These are phyloP conservation scores for Cystobasidiaceae sp. DNA, from an alignment of 1,284 basidiomycete species.

Conservation along the genomic window DNA sequence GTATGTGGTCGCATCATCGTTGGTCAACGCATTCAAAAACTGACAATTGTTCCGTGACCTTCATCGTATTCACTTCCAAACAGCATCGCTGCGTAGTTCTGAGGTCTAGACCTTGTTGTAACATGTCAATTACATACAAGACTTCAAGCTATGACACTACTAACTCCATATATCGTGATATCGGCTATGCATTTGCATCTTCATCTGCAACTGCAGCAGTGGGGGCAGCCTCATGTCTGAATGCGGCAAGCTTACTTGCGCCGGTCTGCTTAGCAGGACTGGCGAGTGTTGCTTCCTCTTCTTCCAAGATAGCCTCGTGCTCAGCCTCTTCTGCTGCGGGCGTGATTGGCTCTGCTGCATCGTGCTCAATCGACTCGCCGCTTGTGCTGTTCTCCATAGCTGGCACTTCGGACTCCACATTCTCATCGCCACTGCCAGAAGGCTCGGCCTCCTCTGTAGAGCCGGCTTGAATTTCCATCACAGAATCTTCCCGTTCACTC, in stretches of 20 bases:
- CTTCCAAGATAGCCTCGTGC: neutral
- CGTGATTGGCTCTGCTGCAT: constrained; percentile 1
- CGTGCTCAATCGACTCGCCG: neutral
- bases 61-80: neutral
- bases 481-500: neutral
- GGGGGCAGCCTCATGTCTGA: neutral
- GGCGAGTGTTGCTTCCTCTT: neutral
- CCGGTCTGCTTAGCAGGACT: neutral
- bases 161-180: neutral
- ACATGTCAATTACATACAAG: neutral
- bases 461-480: neutral
- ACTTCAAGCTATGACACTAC: neutral
- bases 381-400: neutral
- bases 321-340: constrained; percentile 1
- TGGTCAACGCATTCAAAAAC: neutral
- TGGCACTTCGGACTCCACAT: neutral
- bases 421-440: neutral
- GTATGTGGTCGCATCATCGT: neutral
- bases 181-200: neutral
- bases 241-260: constrained; percentile 19
- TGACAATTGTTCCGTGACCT: neutral
- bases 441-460: neutral
- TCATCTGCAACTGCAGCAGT: neutral
- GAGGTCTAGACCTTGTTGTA: neutral
- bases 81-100: constrained; percentile 18